These are phyloP conservation scores for Xylaria grammica DNA, from an alignment of 495 filamentous ascomycete species.

Conservation along the genomic window DNA sequence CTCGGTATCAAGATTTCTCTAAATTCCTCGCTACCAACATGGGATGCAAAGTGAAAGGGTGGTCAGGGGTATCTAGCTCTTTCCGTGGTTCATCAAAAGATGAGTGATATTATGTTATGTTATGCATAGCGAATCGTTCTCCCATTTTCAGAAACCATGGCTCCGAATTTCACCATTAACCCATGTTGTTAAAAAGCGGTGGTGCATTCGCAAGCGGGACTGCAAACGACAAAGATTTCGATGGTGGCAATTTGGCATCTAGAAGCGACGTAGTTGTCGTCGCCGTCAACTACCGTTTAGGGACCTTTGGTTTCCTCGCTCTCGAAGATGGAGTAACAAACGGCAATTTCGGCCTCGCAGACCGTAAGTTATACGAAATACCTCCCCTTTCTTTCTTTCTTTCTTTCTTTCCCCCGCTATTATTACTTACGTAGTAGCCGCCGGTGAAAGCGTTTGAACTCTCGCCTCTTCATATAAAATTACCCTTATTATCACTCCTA, in stretches of 20 bases:
- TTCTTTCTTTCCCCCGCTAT: not conserved
- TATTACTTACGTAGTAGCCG: too few relatives aligned
- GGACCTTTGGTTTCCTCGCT: slow-evolving; percentile 64
- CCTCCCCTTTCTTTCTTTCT: not conserved
- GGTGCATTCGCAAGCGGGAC: slow-evolving; percentile 48
- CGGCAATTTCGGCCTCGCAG: slow-evolving; percentile 60
- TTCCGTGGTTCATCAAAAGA: slow-evolving; percentile 30
- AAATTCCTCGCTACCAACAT: too few relatives aligned
- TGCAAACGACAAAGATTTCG: slow-evolving; percentile 49
- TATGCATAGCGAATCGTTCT: too few relatives aligned
- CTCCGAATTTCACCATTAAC: slow-evolving; percentile 29
- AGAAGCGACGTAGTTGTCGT: slow-evolving; percentile 65
- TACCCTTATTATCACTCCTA: slow-evolving; percentile 27
- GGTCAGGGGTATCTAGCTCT: too few relatives aligned
- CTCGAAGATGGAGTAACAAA: slow-evolving; percentile 52
- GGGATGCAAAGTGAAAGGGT: too few relatives aligned
- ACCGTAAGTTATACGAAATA: slow-evolving; percentile 48
- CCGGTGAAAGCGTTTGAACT: too few relatives aligned
- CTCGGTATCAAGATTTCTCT: not conserved
- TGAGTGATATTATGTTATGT: too few relatives aligned
- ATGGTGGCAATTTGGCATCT: slow-evolving; percentile 52
- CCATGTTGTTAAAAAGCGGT: slow-evolving; percentile 27
- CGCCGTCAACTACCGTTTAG: slow-evolving; percentile 68
- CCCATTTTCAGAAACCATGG: too few relatives aligned
- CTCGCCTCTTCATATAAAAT: too few relatives aligned